Conservation (phyloP, 495 filamentous ascomycete species). For the Evernia prunastri region DNA sequence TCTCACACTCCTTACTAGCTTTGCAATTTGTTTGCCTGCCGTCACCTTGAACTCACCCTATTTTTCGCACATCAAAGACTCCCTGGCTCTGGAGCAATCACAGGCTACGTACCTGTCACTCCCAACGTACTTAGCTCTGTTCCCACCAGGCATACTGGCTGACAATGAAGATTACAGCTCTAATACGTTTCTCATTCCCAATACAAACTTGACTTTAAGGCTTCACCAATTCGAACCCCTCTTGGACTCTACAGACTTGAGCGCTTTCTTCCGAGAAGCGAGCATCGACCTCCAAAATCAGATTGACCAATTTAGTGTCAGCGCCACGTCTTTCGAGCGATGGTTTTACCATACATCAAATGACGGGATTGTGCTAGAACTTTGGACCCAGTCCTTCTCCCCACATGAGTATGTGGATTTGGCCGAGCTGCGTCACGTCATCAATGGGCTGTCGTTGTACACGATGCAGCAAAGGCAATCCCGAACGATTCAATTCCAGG, state of each 20-base stretch:
- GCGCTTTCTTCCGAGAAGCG: background rate
- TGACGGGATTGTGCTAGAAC: background rate
- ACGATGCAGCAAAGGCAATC: background rate
- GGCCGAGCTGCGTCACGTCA: background rate
- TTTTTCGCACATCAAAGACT: background rate
- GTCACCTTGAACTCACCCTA: background rate
- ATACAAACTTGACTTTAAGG: background rate
- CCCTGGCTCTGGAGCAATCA: background rate
- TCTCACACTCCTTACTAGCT: background rate
- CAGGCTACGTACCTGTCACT: background rate
- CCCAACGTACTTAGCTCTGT: background rate
- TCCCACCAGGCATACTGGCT: background rate
- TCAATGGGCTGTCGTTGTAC: background rate
- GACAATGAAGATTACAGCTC: background rate
- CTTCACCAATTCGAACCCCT: background rate
- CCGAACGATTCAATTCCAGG: background rate
- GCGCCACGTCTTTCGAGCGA: background rate
- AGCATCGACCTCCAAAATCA: background rate
- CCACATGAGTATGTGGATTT: background rate
- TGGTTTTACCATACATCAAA: background rate
- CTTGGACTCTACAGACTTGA: background rate
- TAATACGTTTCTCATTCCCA: background rate
- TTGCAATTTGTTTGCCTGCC: background rate
- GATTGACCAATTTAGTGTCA: background rate
- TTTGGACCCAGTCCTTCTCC: background rate